Evolutionary conservation across 805 yeast species (phyloP).

Genomic region (Suhomyces sp.): DNA sequence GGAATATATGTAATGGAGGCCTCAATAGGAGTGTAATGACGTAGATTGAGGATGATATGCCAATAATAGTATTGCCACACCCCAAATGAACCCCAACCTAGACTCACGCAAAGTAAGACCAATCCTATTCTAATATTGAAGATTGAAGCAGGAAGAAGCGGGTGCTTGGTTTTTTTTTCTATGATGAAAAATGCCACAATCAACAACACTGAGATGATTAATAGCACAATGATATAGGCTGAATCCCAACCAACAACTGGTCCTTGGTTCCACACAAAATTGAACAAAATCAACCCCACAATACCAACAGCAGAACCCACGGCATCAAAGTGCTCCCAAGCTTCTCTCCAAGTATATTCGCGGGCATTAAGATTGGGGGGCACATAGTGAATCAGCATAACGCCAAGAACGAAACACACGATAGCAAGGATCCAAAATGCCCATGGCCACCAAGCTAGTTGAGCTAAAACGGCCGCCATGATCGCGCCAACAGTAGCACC

Average conservation of each 20-base stretch:
- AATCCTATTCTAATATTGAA: constrained; percentile 45
- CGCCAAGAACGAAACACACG: constrained; percentile 29
- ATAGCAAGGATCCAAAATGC: constrained; percentile 49
- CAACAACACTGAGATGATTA: constrained; percentile 49
- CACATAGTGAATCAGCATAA: constrained; percentile 33
- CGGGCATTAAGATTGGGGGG: constrained; percentile 9
- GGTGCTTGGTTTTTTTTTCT: constrained; percentile 49
- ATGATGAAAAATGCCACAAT: constrained; percentile 42
- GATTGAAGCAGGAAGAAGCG: constrained; percentile 52
- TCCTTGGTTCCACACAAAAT: constrained; percentile 73
- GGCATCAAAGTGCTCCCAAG: constrained; percentile 15
- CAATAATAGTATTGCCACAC: constrained; percentile 66
- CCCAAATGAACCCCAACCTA: constrained; percentile 81
- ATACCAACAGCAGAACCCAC: constrained; percentile 58
- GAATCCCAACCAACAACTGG: constrained; percentile 66
- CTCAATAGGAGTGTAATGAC: constrained; percentile 39
- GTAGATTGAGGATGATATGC: constrained; percentile 48
- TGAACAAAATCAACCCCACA: constrained; percentile 57
- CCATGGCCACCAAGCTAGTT: constrained; percentile 60
- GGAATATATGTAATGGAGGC: constrained; percentile 42
- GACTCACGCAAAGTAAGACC: constrained; percentile 48
- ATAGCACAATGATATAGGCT: constrained; percentile 55
- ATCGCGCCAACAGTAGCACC: constrained; percentile 59
- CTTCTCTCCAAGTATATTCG: constrained; percentile 11
- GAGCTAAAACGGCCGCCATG: constrained; percentile 48